phyloP scores from a whole-genome alignment of 768 basidiomycete species.

The Auricularia sp. region DNA sequence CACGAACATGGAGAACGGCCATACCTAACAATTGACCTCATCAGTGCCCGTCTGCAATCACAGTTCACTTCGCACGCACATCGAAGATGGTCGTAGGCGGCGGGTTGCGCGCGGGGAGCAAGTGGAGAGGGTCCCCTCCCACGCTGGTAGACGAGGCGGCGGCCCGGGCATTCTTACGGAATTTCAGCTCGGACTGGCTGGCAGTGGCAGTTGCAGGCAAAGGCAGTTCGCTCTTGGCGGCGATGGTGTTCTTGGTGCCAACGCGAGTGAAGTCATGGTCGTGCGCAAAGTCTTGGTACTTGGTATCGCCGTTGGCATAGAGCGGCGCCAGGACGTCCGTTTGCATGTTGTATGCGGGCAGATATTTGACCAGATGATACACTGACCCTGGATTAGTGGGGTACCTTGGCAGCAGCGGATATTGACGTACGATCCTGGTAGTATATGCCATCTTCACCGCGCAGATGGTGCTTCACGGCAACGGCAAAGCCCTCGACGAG shows the following conservation, averaged over 20 bases:
- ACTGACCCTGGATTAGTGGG: neutral
- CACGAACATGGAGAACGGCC: constrained; percentile 6
- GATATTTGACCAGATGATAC: constrained; percentile 5
- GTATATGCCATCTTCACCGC: constrained; percentile 3
- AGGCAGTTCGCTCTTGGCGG: neutral
- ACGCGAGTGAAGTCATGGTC: neutral
- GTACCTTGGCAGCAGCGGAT: neutral
- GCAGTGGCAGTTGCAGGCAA: neutral
- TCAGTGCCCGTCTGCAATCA: too few species aligned
- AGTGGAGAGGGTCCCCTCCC: neutral
- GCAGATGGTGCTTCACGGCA: constrained; percentile 6
- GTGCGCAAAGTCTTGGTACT: neutral
- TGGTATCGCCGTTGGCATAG: neutral
- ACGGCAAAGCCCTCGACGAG: constrained; percentile 8
- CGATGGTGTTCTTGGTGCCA: neutral
- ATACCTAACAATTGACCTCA: neutral
- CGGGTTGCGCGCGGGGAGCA: constrained; percentile 3
- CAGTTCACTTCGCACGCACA: neutral
- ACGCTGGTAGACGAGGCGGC: neutral
- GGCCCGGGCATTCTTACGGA: neutral
- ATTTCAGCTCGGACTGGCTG: neutral
- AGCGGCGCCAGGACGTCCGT: neutral
- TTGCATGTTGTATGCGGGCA: constrained; percentile 2
- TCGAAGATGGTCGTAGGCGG: constrained; percentile 6
- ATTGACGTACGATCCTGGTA: constrained; percentile 4